Percentiles rank a stretch among this genome's conserved stretches.
These are phyloP conservation scores for Erysimum cheiranthoides DNA, from an alignment of 345 rosid genomes.

Conservation along the genomic window DNA sequence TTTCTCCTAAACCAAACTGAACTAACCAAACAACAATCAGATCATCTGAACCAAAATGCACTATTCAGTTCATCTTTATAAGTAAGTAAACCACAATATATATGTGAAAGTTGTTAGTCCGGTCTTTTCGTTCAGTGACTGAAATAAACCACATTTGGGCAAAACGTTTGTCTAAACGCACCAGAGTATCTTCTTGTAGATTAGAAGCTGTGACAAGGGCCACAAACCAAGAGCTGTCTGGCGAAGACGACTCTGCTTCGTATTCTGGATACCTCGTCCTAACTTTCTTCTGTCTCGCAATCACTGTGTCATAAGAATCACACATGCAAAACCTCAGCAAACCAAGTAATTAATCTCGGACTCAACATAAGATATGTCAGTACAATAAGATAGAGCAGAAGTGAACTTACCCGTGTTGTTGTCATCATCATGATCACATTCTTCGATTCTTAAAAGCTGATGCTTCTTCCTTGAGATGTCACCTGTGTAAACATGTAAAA, in stretches of 20 bases:
- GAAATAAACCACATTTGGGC: neutral
- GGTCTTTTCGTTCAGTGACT: no score
- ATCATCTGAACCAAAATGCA: neutral
- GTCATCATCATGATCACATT: neutral
- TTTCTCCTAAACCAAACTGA: neutral
- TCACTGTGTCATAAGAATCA: neutral
- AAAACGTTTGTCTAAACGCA: no score
- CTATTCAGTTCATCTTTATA: no score
- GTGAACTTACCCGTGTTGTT: neutral
- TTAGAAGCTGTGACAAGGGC: conserved; percentile 20
- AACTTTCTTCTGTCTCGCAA: neutral
- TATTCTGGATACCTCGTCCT: neutral
- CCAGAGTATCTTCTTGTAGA: conserved; percentile 6
- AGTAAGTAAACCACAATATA: no score
- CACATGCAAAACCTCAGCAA: no score
- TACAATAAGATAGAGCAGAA: neutral
- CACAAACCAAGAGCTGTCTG: neutral
- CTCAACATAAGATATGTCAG: no score
- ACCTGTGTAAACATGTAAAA: no score
- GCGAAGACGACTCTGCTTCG: neutral
- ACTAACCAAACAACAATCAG: neutral
- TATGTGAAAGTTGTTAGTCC: no score
- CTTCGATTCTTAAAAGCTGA: neutral
- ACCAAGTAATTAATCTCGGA: no score
- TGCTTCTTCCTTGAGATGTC: no score